Conservation (phyloP, 805 yeast genomes). For the Lipomyces mesembrius region DNA sequence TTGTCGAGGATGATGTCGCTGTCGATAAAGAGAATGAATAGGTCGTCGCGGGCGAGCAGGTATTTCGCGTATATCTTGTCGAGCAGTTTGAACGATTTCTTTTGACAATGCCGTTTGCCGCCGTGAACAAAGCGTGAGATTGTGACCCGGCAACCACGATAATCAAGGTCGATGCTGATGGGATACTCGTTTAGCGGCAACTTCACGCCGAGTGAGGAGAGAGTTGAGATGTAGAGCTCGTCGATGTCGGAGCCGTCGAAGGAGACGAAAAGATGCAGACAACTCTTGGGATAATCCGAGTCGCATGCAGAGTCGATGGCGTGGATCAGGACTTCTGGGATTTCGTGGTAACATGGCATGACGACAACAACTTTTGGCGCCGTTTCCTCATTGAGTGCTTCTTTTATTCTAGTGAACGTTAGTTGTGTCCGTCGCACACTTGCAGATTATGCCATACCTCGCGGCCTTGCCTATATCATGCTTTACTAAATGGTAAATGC, state of each 20-base stretch:
- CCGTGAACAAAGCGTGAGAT: conserved; percentile 35
- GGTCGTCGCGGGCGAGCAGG: conserved; percentile 22
- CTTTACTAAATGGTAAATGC: conserved; percentile 24
- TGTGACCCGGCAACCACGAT: conserved; percentile 29
- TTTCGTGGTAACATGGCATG: conserved; percentile 35
- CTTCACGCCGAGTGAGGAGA: conserved; percentile 24
- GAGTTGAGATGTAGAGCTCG: conserved; percentile 29
- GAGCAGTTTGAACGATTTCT: conserved; percentile 27
- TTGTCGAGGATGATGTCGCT: conserved; percentile 34
- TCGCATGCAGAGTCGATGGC: conserved; percentile 34
- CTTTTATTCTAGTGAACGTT: conserved; percentile 7
- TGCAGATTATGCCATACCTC: conserved; percentile 10
- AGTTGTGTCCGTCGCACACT: not conserved
- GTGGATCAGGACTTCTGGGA: conserved; percentile 28
- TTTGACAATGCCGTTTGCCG: conserved; percentile 36
- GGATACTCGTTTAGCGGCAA: conserved; percentile 27
- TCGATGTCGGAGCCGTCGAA: conserved; percentile 35
- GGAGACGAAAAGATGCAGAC: conserved; percentile 32
- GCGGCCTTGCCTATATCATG: conserved; percentile 20
- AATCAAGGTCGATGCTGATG: conserved; percentile 23
- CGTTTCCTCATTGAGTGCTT: conserved; percentile 10
- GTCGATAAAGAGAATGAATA: conserved; percentile 33
- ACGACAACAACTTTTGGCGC: conserved; percentile 36
- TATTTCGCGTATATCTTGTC: conserved; percentile 27
- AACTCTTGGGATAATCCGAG: conserved; percentile 25